Evolutionary conservation across 805 yeast species (phyloP).

Genomic region (Komagataella mondaviorum): DNA sequence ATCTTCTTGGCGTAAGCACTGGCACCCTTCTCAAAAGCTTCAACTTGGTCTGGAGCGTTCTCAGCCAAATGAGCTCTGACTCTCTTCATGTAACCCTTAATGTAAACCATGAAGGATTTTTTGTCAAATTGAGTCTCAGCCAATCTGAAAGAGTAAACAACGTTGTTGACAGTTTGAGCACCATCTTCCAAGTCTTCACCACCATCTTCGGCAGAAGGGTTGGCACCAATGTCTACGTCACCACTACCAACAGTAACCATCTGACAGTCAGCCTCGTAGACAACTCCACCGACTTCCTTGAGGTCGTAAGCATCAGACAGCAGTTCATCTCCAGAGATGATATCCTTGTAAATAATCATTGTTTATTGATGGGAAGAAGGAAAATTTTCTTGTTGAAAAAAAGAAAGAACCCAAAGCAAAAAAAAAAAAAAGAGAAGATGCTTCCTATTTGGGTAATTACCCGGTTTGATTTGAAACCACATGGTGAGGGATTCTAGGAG

Average conservation of each 20-base stretch:
- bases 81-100: conserved; percentile 97
- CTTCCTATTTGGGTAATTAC: not conserved
- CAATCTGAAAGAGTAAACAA: conserved; percentile 96
- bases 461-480: not conserved
- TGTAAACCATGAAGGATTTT: conserved; percentile 92
- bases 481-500: not conserved
- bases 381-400: not conserved
- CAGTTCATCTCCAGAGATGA: conserved; percentile 89
- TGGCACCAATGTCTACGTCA: conserved; percentile 97
- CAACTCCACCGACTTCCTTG: conserved; percentile 76
- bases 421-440: not conserved
- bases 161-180: conserved; percentile 90
- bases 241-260: conserved; percentile 80
- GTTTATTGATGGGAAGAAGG: conserved; percentile 4
- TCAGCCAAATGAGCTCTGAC: conserved; percentile 88
- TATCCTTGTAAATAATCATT: conserved; percentile 46
- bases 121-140: conserved; percentile 95
- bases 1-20: conserved; percentile 92
- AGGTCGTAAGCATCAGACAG: conserved; percentile 95
- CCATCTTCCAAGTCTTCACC: conserved; percentile 75
- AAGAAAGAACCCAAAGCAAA: not conserved
- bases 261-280: conserved; percentile 93
- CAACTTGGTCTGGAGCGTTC: conserved; percentile 75
- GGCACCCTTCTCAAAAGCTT: conserved; percentile 95
- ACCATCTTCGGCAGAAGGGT: conserved; percentile 97